Evolutionary conservation across 108 stramenopile genomes (phyloP), one percentile per base, ranked within the genome.

Genomic region (Stephanodiscus minutulus): DNA sequence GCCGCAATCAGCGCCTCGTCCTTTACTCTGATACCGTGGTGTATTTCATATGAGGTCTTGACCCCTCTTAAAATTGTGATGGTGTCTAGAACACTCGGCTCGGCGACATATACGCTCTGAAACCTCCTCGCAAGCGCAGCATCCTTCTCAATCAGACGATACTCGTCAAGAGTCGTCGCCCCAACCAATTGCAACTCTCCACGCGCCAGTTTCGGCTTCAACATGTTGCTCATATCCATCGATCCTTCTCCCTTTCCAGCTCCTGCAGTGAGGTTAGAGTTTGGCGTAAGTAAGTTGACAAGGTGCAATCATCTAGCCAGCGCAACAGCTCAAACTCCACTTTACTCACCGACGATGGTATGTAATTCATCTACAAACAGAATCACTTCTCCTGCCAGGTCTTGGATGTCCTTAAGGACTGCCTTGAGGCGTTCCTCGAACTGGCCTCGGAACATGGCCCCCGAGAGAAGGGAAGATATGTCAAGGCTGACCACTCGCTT

Each of bases 311-410:
- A 31, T 37, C 13, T 36, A 64, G 3, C 15, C 2, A 29, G 5
- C 5, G 33, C 7, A 64, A 1, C 39, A 2, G 37, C 1, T 65
- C 20, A 48, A 1, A 18, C 28, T 84, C 83, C 55, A 82, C 61
- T 43, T 65, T 43, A 12, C 81, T 80, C 55, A 18, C 93, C 93
- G 11, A 97, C 89, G 22, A 98, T 96, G 33, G 93, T 93, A 82
- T 98, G 98, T 3, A 98, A 74, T 71, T 98, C 98, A 80, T 98
- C 98, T 12, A 98, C 91, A 77, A 98, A 98, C 24, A 97, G 77
- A 57, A 98, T 96, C 17, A 97, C 77, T 52, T 93, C 75, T 28
- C 95, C 88, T 0, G 88, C 77, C 10, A 86, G 69, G 54, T 83
- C 88, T 37, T 90, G 74, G 1, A 98, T 92, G 64, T 98, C 98